phyloP scores from a whole-genome alignment of 371 early-diverging fungal species.

The Apophysomyces ossiformis region DNA sequence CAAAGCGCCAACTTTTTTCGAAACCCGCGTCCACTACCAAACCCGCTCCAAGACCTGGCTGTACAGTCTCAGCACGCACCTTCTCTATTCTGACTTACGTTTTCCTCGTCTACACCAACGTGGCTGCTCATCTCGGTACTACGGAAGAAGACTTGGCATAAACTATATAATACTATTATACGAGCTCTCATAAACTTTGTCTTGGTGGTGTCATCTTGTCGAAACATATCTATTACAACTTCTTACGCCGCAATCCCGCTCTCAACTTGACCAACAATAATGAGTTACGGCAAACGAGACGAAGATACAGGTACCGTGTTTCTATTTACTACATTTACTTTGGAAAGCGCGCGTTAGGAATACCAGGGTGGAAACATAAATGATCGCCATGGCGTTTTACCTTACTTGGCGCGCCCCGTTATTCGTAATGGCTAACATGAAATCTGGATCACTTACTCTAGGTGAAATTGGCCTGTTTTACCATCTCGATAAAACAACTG shows the following conservation, averaged over 20 bases:
- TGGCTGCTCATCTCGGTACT: conserved; percentile 7
- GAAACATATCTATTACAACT: conserved; percentile 1
- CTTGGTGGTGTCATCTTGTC: not conserved
- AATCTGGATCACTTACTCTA: conserved; percentile 11
- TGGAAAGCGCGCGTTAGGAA: not conserved
- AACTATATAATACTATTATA: not conserved
- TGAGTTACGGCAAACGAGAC: conserved; percentile 70
- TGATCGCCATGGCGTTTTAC: not conserved
- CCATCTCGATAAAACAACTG: conserved; percentile 89
- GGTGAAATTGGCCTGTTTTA: conserved; percentile 58
- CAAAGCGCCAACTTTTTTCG: not conserved
- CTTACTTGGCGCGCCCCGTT: conserved; percentile 13
- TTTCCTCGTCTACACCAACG: conserved; percentile 3
- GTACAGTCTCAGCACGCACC: not conserved
- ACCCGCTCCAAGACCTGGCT: not conserved
- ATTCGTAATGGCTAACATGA: not conserved
- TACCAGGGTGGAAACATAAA: not conserved
- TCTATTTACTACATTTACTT: not conserved
- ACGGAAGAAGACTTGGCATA: not conserved
- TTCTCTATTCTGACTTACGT: not conserved
- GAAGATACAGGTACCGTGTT: conserved; percentile 54
- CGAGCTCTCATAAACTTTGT: conserved; percentile 1
- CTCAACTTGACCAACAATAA: conserved; percentile 33
- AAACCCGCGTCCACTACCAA: conserved; percentile 2
- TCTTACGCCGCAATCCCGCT: conserved; percentile 15